Conservation (phyloP, 257 asterid species). For the Solanum ossicruentum region DNA sequence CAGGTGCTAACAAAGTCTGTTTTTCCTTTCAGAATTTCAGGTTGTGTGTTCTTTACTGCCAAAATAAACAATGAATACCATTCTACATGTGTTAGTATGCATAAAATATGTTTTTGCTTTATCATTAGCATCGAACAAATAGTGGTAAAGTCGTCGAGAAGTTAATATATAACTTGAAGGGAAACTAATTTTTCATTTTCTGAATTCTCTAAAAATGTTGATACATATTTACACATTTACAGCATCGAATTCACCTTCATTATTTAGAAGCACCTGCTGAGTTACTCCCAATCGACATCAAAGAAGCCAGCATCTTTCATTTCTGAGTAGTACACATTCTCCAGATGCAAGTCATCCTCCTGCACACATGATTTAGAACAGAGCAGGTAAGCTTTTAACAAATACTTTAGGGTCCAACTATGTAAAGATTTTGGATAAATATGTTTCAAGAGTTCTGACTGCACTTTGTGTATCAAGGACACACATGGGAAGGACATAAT, state of each 20-base stretch:
- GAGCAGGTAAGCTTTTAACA: neutral
- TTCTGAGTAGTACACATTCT: slow-evolving; percentile 31
- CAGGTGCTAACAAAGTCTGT: neutral
- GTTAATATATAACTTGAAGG: neutral
- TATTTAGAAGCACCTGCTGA: neutral
- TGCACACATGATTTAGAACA: neutral
- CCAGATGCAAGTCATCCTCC: slow-evolving; percentile 32
- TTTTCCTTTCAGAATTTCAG: neutral
- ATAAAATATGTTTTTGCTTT: neutral
- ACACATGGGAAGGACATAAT: neutral
- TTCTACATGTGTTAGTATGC: neutral
- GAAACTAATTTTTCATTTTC: neutral
- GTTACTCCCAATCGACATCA: slow-evolving; percentile 31
- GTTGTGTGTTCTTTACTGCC: neutral
- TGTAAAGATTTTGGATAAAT: neutral
- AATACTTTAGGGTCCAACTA: neutral
- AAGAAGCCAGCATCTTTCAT: slow-evolving; percentile 42
- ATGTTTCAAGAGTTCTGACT: neutral
- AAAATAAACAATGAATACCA: neutral
- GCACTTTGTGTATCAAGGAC: neutral
- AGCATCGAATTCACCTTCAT: neutral
- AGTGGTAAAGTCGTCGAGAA: neutral
- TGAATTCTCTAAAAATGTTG: neutral
- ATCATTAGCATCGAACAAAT: neutral
- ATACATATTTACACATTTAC: slow-evolving; percentile 17